Evolutionary conservation across 345 rosid genomes (phyloP).

Genomic region (Arabidopsis thaliana): DNA sequence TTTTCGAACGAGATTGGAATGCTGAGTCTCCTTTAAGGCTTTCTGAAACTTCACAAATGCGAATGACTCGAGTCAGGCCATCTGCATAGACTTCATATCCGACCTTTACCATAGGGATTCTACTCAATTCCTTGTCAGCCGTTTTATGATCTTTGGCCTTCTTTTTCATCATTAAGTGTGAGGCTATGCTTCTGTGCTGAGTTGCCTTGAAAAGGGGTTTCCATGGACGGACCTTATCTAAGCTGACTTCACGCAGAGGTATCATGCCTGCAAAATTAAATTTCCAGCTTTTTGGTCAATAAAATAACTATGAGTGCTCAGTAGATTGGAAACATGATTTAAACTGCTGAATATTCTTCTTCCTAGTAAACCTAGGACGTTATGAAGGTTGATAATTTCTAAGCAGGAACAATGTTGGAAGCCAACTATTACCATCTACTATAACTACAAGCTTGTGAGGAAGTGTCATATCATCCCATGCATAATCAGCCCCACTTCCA

Average conservation of each 20-base stretch:
- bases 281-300: slow-evolving; percentile 29
- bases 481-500: slow-evolving; percentile 66
- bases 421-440: slow-evolving; percentile 63
- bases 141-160: slow-evolving; percentile 51
- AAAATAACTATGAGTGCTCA: slow-evolving; percentile 24
- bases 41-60: slow-evolving; percentile 70
- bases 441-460: slow-evolving; percentile 82
- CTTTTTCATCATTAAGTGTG: slow-evolving; percentile 55
- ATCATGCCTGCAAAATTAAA: slow-evolving; percentile 61
- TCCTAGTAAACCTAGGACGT: slow-evolving; percentile 20
- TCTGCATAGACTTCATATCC: slow-evolving; percentile 97
- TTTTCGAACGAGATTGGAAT: slow-evolving; percentile 58
- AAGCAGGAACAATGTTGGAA: slow-evolving; percentile 21
- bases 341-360: not conserved
- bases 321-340: slow-evolving; percentile 14
- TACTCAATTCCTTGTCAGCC: slow-evolving; percentile 47
- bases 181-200: slow-evolving; percentile 58
- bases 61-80: slow-evolving; percentile 82
- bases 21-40: slow-evolving; percentile 51
- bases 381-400: slow-evolving; percentile 1
- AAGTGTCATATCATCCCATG: slow-evolving; percentile 92
- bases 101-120: slow-evolving; percentile 57
- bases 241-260: slow-evolving; percentile 74
- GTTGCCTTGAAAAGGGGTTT: slow-evolving; percentile 73
- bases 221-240: slow-evolving; percentile 96